Evolutionary conservation across 768 basidiomycete species (phyloP), one percentile per base, ranked within the genome.

Genomic region (Dentipellis sp.): DNA sequence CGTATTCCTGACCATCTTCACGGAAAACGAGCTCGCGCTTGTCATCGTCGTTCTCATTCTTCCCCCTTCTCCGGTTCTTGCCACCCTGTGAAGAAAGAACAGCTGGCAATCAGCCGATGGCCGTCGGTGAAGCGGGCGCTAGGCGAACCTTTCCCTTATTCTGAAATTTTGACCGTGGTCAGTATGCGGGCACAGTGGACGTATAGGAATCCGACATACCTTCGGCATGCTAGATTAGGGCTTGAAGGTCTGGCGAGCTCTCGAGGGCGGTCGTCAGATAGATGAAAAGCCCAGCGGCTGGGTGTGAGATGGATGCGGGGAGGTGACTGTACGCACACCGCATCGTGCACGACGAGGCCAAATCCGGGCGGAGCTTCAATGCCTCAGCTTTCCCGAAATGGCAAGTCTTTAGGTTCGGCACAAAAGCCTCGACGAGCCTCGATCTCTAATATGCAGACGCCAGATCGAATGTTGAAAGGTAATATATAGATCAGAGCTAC

Each of bases 21-120:
- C 91, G 88, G 79, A 98, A 98, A 40, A 97, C 94, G 56, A 98
- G 82, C 71, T 99, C 97, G 65, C 97, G 89, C 79, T 97, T 98
- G 76, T 97, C 91, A 65, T 91, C 90, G 55, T 98, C 97, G 75
- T 95, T 97, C 77, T 99, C 95, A 74, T 97, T 98, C 83, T 99
- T 99, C 80, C 97, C 97, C 75, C 97, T 82, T 82, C 97, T 82
- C 75, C 95, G 83, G 77, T 98, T 99, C 81, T 99, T 98, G 60
- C 95, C 97, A 70, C 95, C 95, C 94, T 99, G 65, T 61, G 57
- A 17, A 35, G 50, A 10, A 55, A 45, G 19, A 50, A 23, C 22
- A 50, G 29, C 59, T 45, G 56, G 37, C 50, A 48, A 37, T 50
- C 14, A 58, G 51, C 37, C 54, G 53, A 37, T 50, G 39, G 47